Conservation (phyloP, 106 monocot species). For the Ottelia alismoides region DNA sequence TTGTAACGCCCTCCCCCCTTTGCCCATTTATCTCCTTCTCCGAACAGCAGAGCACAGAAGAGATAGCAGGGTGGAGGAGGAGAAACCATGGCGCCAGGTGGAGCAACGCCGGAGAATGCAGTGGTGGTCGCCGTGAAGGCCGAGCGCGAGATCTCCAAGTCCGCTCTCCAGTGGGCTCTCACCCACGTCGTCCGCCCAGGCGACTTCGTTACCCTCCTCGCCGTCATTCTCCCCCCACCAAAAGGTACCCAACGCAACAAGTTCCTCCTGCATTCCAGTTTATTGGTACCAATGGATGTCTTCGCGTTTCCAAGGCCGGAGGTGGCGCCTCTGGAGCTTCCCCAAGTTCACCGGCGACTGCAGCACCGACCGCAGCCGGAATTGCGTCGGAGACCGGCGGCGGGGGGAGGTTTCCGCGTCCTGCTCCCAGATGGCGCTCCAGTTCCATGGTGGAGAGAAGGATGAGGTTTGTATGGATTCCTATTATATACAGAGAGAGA, state of each 20-base stretch:
- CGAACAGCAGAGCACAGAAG: no score
- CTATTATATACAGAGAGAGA: not conserved
- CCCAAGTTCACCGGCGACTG: constrained; percentile 21
- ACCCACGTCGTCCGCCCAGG: constrained; percentile 45
- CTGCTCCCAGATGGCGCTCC: constrained; percentile 43
- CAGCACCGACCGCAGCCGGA: not conserved
- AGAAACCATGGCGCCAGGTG: no score
- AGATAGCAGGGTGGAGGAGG: no score
- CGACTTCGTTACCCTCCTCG: constrained; percentile 38
- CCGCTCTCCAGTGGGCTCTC: constrained; percentile 45
- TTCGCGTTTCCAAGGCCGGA: constrained; percentile 8
- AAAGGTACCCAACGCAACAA: constrained; percentile 24
- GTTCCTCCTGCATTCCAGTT: constrained; percentile 8
- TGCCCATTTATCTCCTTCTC: no score
- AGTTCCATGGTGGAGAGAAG: constrained; percentile 26
- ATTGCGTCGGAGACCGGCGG: not conserved
- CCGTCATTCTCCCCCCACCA: constrained; percentile 22
- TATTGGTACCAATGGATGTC: no score
- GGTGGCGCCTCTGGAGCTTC: constrained; percentile 32
- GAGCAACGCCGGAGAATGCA: constrained; percentile 35
- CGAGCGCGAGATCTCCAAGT: constrained; percentile 33
- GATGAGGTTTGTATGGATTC: constrained; percentile 17
- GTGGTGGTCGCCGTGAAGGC: constrained; percentile 55
- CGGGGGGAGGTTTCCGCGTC: constrained; percentile 27
- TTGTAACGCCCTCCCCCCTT: no score